Evolutionary conservation across 2,329 filamentous ascomycete genomes (phyloP).

Genomic region (Plectosphaerella sp.): DNA sequence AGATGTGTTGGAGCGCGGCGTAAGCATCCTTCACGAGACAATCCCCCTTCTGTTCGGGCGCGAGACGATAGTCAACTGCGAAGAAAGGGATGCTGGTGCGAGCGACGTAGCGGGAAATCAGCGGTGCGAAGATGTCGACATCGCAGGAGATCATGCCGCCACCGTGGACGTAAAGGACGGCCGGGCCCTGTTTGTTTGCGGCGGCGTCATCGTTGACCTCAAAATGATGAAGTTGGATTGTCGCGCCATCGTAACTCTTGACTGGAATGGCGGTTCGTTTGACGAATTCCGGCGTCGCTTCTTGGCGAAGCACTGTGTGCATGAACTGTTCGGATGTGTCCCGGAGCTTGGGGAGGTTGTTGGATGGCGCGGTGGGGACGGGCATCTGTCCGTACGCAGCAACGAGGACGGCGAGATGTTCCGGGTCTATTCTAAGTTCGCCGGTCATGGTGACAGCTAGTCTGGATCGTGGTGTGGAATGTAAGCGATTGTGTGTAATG

Average conservation of each 20-base stretch:
- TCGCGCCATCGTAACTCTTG: slow-evolving; percentile 11
- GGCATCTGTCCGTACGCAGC: background rate
- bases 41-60: slow-evolving; percentile 34
- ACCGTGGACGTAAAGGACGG: slow-evolving; percentile 33
- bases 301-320: background rate
- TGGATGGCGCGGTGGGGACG: background rate
- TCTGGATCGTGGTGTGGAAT: background rate
- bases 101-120: slow-evolving; percentile 20
- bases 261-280: slow-evolving; percentile 9
- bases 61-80: slow-evolving; percentile 35
- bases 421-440: background rate
- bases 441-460: background rate
- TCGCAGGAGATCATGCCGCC: slow-evolving; percentile 32
- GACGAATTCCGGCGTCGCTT: slow-evolving; percentile 4
- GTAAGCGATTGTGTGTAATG: no score
- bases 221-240: slow-evolving; percentile 13
- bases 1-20: slow-evolving; percentile 19
- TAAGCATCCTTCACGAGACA: slow-evolving; percentile 29
- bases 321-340: background rate
- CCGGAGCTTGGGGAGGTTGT: background rate
- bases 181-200: slow-evolving; percentile 13
- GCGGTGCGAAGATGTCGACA: slow-evolving; percentile 18
- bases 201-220: slow-evolving; percentile 2
- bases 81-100: slow-evolving; percentile 26
- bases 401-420: background rate